phyloP scores from a whole-genome alignment of 78 protist species.

The Ministeria vibrans region DNA sequence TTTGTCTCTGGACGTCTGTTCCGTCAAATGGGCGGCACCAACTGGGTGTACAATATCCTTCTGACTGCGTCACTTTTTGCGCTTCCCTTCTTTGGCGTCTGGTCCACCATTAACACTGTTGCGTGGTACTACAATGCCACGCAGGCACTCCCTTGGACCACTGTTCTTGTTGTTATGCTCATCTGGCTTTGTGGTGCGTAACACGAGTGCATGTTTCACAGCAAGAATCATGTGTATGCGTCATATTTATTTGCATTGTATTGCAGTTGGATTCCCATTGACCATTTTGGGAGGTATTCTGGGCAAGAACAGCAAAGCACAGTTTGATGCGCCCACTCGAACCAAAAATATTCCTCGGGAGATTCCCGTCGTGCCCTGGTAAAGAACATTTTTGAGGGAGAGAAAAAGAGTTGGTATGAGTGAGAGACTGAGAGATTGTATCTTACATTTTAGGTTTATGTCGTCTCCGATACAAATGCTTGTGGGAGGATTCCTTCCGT shows the following conservation, averaged over 20 bases:
- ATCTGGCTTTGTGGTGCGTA: constrained; percentile 53
- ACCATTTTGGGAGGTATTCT: constrained; percentile 87
- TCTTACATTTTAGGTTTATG: constrained; percentile 45
- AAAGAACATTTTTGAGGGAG: neutral
- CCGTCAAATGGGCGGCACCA: constrained; percentile 66
- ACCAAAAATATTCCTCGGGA: constrained; percentile 79
- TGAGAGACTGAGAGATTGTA: no score
- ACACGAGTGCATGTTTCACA: neutral
- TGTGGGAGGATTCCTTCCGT: constrained; percentile 92
- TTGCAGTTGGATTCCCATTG: constrained; percentile 74
- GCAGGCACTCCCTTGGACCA: constrained; percentile 84
- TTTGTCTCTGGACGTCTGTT: constrained; percentile 60
- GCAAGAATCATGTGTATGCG: constrained; percentile 2
- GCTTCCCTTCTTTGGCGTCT: constrained; percentile 65
- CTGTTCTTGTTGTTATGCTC: constrained; percentile 61
- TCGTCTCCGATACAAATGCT: constrained; percentile 55
- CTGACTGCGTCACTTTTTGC: constrained; percentile 65
- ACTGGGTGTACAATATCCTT: constrained; percentile 90
- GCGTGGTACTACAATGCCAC: constrained; percentile 70
- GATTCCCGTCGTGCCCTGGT: constrained; percentile 89
- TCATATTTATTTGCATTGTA: neutral
- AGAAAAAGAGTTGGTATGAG: no score
- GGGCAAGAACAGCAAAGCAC: constrained; percentile 62
- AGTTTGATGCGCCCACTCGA: constrained; percentile 86
- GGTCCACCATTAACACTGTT: constrained; percentile 74